Evolutionary conservation across 169 alveolate species (phyloP), one percentile per base, ranked within the genome.

Genomic region (Eimeria brunetti): DNA sequence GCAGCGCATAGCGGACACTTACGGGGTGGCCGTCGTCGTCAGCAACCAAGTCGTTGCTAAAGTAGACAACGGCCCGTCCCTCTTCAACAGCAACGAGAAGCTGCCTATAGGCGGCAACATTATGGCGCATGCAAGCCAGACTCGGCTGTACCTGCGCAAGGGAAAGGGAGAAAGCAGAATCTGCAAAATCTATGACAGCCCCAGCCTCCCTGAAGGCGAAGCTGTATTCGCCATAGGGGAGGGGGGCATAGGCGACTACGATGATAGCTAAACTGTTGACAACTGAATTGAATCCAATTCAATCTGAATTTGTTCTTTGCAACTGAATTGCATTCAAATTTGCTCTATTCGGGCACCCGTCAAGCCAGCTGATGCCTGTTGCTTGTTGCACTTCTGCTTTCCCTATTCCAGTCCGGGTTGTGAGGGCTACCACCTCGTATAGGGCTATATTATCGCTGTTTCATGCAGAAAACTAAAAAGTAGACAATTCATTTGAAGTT

Each of bases 61-160:
- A 96, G 96, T 96, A 14, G 97, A 96, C 83, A 97, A 97, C 94
- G 76, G 98, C 97, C 78, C 97, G 27, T 64, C 90, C 30, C 62
- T 97, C 96, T 95, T 97, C 97, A 98, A 58, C 18, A 94, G 78
- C 38, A 81, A 88, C 81, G 95, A 76, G 98, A 98, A 96, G 83
- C 97, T 98, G 83, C 99, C 99, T 16, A 98, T 99, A 58, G 99
- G 99, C 30, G 99, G 99, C 14, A 98, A 99, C 97, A 99, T 99
- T 56, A 98, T 99, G 96, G 99, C 99, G 46, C 99, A 99, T 97
- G 99, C 99, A 62, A 97, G 99, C 44, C 99, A 99, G 95, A 99
- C 99, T 11, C 98, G 99, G 90, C 97, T 99, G 69, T 98, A 97
- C 96, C 96, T 99, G 89, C 90, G 98, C 83, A 98, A 98, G 92